phyloP scores from a whole-genome alignment of 2,329 filamentous ascomycete genomes.

The Botrytis porri region DNA sequence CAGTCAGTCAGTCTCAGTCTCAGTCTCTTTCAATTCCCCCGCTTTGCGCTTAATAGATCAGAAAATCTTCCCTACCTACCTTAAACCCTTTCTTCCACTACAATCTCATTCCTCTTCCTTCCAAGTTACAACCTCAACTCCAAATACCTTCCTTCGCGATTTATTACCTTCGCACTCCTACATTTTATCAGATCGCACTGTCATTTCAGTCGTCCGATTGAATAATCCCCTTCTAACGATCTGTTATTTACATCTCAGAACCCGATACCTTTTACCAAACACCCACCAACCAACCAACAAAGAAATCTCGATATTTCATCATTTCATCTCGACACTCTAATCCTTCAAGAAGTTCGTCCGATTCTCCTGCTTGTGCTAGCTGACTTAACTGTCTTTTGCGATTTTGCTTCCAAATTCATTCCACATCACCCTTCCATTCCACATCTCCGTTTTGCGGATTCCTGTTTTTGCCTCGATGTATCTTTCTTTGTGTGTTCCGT shows the following conservation, averaged over 20 bases:
- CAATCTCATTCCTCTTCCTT: conserved; percentile 6
- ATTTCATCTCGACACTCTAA: conserved; percentile 23
- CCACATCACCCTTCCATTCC: conserved; percentile 33
- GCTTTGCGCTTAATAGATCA: conserved; percentile 15
- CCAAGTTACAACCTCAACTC: neutral
- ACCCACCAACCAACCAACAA: conserved; percentile 14
- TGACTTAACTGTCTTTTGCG: conserved; percentile 33
- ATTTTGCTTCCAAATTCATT: conserved; percentile 21
- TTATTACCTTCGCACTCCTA: conserved; percentile 4
- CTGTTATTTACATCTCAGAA: neutral
- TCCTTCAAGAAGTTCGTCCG: conserved; percentile 39
- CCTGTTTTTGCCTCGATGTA: conserved; percentile 40
- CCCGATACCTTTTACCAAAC: neutral
- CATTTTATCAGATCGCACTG: conserved; percentile 30
- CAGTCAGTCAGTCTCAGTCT: no score
- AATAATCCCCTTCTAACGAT: conserved; percentile 16
- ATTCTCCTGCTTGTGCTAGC: conserved; percentile 38
- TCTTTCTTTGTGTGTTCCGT: conserved; percentile 39
- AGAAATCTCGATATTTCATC: conserved; percentile 14
- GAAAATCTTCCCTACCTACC: conserved; percentile 22
- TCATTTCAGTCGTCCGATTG: conserved; percentile 37
- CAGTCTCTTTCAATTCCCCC: conserved; percentile 15
- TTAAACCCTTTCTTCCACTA: neutral
- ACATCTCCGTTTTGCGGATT: conserved; percentile 35
- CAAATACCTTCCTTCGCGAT: neutral